phyloP scores from a whole-genome alignment of 2,329 filamentous ascomycete genomes.

The Fusarium marasasianum region DNA sequence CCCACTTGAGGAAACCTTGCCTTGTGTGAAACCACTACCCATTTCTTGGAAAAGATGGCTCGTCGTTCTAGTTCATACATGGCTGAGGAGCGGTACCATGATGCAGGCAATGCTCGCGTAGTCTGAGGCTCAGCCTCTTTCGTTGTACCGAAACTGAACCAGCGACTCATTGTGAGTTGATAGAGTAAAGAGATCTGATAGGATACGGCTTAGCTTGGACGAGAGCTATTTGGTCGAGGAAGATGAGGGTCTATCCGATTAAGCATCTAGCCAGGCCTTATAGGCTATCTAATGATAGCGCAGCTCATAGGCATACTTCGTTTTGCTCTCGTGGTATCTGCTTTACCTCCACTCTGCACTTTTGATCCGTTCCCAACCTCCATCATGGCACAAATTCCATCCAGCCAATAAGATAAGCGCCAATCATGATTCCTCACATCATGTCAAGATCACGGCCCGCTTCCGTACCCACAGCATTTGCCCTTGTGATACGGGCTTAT shows the following conservation, averaged over 20 bases:
- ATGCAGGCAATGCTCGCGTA: background rate
- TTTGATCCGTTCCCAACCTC: too few relatives aligned
- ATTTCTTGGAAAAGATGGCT: background rate
- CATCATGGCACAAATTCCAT: too few relatives aligned
- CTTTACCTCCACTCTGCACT: too few relatives aligned
- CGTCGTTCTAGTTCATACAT: background rate
- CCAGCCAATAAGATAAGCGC: background rate
- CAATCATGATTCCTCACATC: background rate
- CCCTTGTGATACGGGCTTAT: background rate
- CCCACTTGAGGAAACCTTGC: rapidly evolving
- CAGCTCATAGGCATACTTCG: too few relatives aligned
- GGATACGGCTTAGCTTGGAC: too few relatives aligned
- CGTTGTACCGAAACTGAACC: background rate
- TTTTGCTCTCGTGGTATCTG: too few relatives aligned
- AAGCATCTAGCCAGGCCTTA: too few relatives aligned
- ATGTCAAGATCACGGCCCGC: background rate
- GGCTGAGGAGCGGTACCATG: background rate
- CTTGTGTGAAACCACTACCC: background rate
- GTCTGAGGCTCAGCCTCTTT: background rate
- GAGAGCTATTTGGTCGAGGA: too few relatives aligned
- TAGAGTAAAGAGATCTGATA: too few relatives aligned
- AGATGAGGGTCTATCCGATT: too few relatives aligned
- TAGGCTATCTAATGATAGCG: too few relatives aligned
- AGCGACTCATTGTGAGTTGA: background rate
- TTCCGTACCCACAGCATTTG: background rate